These are phyloP conservation scores for Meredithiella fracta DNA, from an alignment of 2,329 filamentous ascomycete species.

Conservation along the genomic window DNA sequence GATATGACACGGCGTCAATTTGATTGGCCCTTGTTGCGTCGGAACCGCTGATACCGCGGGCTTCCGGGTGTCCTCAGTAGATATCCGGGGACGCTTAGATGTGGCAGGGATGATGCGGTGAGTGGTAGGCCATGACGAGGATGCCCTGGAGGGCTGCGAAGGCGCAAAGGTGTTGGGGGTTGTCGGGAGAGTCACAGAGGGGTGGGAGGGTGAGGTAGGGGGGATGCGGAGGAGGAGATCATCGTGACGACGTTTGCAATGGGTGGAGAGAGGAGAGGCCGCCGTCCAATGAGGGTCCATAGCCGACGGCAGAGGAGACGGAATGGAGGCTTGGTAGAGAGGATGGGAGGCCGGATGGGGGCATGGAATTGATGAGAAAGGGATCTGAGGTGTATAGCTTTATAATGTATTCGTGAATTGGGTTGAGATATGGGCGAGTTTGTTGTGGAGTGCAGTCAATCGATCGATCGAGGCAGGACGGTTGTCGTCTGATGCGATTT, in stretches of 20 bases:
- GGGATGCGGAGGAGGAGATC: slow-evolving; percentile 3
- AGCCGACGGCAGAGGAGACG: background rate
- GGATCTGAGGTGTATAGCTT: too few relatives aligned
- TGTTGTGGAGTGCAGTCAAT: too few relatives aligned
- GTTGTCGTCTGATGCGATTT: too few relatives aligned
- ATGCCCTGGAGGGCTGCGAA: background rate
- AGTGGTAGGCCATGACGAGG: background rate
- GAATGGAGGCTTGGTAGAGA: background rate
- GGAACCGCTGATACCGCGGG: slow-evolving; percentile 14
- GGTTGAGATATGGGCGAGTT: too few relatives aligned
- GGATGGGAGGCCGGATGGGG: too few relatives aligned
- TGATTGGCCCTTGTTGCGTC: background rate
- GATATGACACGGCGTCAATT: slow-evolving; percentile 45
- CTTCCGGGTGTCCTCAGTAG: background rate
- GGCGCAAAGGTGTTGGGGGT: background rate
- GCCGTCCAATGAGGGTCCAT: background rate
- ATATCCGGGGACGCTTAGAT: background rate
- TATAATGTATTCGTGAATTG: too few relatives aligned
- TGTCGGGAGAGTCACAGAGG: background rate
- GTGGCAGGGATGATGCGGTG: slow-evolving; percentile 6
- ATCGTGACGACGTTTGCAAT: slow-evolving; percentile 11
- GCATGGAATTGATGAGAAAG: too few relatives aligned
- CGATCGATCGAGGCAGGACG: too few relatives aligned
- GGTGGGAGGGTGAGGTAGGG: background rate
- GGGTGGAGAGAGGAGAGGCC: background rate